Percentiles rank a stretch among this genome's conserved stretches.
Evolutionary conservation across 2,329 filamentous ascomycete genomes (phyloP).

Genomic region (Dactylonectria estremocensis): DNA sequence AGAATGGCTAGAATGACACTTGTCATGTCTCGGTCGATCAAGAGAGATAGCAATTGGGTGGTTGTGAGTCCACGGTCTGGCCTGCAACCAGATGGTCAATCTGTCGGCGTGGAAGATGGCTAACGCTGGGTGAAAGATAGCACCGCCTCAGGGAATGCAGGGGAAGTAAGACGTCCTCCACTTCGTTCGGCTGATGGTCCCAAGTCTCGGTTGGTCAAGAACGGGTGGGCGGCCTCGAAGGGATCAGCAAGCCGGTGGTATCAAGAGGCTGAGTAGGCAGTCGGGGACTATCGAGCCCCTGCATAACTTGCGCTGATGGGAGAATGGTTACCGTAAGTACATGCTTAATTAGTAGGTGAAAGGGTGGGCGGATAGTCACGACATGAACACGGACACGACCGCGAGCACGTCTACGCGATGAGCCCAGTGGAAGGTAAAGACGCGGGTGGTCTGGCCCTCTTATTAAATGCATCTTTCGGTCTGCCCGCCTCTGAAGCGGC

Average conservation of each 20-base stretch:
- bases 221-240: neutral
- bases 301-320: slow-evolving; percentile 7
- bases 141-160: slow-evolving; percentile 15
- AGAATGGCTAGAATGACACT: neutral
- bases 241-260: neutral
- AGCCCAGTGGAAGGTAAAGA: slow-evolving; percentile 23
- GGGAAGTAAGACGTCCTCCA: slow-evolving; percentile 3
- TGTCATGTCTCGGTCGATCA: slow-evolving; percentile 7
- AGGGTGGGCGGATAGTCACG: slow-evolving; percentile 25
- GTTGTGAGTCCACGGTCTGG: slow-evolving; percentile 21
- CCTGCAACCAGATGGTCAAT: slow-evolving; percentile 28
- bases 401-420: slow-evolving; percentile 28
- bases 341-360: neutral
- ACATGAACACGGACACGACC: slow-evolving; percentile 41
- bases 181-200: neutral
- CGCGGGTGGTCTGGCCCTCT: slow-evolving; percentile 46
- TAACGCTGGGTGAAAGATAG: slow-evolving; percentile 19
- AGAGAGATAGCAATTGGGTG: slow-evolving; percentile 18
- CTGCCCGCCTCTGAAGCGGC: neutral
- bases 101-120: slow-evolving; percentile 17
- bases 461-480: slow-evolving; percentile 32
- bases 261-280: slow-evolving; percentile 12
- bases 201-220: neutral
- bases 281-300: slow-evolving; percentile 22
- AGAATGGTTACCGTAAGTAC: neutral